Conservation (phyloP, 345 rosid species). For the Sonneratia alba region DNA sequence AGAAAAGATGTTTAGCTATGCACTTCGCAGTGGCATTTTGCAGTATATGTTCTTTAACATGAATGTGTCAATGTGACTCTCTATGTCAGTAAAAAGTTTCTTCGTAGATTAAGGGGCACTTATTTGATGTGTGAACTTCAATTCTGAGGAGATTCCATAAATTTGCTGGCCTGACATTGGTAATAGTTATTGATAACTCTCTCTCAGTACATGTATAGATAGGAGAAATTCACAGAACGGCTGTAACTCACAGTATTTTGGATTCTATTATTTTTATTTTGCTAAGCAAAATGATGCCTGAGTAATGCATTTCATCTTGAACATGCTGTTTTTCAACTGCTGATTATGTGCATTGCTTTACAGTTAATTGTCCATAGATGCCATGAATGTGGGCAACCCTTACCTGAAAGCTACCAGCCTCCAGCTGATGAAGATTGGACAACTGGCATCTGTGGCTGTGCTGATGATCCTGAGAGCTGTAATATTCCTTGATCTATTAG, state of each 20-base stretch:
- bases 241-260: not conserved
- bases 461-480: constrained; percentile 72
- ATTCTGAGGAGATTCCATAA: not conserved
- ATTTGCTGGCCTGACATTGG: not conserved
- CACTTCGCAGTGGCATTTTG: not conserved
- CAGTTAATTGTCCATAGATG: no score
- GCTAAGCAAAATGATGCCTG: no score
- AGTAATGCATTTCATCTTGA: no score
- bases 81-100: not conserved
- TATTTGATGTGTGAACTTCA: not conserved
- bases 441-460: constrained; percentile 63
- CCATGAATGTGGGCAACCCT: constrained; percentile 24
- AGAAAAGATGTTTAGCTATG: not conserved
- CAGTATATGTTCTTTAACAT: not conserved
- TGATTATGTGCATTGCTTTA: no score
- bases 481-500: constrained; percentile 13
- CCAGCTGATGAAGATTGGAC: constrained; percentile 72
- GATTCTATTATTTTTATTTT: no score
- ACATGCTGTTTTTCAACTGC: no score
- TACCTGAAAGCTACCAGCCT: constrained; percentile 77
- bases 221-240: not conserved
- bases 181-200: not conserved
- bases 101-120: not conserved
- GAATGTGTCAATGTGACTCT: not conserved
- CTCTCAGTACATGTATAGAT: not conserved